Conservation (phyloP, 371 early-diverging fungal species). For the Mucor indicus region DNA sequence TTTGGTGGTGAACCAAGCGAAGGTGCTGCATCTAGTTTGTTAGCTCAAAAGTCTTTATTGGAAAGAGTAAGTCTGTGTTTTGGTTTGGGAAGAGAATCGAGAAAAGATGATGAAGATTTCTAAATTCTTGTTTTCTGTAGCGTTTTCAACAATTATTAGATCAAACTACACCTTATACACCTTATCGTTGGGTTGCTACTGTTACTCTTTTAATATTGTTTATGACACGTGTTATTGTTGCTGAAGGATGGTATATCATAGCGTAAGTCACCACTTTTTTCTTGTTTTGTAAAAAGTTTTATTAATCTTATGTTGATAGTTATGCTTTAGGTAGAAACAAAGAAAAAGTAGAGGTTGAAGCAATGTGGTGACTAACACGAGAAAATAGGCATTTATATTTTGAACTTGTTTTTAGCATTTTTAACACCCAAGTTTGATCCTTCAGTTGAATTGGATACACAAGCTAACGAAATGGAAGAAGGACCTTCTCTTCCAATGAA, state of each 20-base stretch:
- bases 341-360: background rate
- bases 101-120: background rate
- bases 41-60: slow-evolving; percentile 37
- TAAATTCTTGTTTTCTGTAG: background rate
- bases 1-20: slow-evolving; percentile 21
- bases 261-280: slow-evolving; percentile 45
- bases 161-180: slow-evolving; percentile 69
- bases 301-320: slow-evolving; percentile 20
- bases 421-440: slow-evolving; percentile 96
- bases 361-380: background rate
- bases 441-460: slow-evolving; percentile 70
- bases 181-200: slow-evolving; percentile 77
- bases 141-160: slow-evolving; percentile 44
- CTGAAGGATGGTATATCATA: slow-evolving; percentile 95
- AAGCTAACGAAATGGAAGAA: slow-evolving; percentile 72
- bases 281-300: background rate
- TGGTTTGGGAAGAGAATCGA: background rate
- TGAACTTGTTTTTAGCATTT: slow-evolving; percentile 93
- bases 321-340: slow-evolving; percentile 50
- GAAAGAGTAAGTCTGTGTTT: slow-evolving; percentile 32
- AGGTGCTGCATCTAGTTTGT: slow-evolving; percentile 28
- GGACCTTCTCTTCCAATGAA: slow-evolving; percentile 80
- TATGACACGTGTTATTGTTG: slow-evolving; percentile 74
- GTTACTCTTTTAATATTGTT: slow-evolving; percentile 65
- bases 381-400: slow-evolving; percentile 84